Conservation (phyloP, 495 filamentous ascomycete species). For the Podospora sp. region DNA sequence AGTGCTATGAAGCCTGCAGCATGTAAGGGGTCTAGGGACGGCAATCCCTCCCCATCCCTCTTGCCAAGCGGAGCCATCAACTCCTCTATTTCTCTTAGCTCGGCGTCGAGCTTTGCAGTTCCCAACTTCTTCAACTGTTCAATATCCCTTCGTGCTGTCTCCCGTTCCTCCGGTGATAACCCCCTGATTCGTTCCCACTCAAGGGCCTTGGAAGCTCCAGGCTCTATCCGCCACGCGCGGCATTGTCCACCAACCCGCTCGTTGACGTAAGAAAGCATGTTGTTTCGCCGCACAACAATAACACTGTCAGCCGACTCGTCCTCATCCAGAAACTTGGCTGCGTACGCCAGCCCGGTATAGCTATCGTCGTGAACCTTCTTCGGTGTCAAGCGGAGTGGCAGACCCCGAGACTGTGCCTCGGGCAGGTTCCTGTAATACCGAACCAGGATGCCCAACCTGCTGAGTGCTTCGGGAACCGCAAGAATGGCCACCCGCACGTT, state of each 20-base stretch:
- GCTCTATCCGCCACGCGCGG: slow-evolving; percentile 16
- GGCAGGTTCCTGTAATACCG: slow-evolving; percentile 31
- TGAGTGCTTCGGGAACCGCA: slow-evolving; percentile 38
- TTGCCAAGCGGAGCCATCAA: slow-evolving; percentile 26
- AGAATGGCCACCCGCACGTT: slow-evolving; percentile 36
- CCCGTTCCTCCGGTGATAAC: slow-evolving; percentile 30
- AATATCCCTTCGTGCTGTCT: slow-evolving; percentile 26
- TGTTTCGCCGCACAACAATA: slow-evolving; percentile 34
- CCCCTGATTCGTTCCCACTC: slow-evolving; percentile 31
- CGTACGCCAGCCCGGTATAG: slow-evolving; percentile 33
- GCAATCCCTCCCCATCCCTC: slow-evolving; percentile 19
- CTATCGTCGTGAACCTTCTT: slow-evolving; percentile 42
- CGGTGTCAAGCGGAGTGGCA: slow-evolving; percentile 42
- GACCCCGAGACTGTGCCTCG: slow-evolving; percentile 29
- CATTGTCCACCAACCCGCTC: not conserved
- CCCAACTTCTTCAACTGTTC: slow-evolving; percentile 27
- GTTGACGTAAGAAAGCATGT: slow-evolving; percentile 29
- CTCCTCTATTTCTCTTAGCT: slow-evolving; percentile 35
- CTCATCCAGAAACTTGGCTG: slow-evolving; percentile 37
- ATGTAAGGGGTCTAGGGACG: slow-evolving; percentile 13
- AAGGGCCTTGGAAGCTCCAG: slow-evolving; percentile 23
- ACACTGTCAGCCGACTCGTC: slow-evolving; percentile 24
- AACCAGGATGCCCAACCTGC: slow-evolving; percentile 38
- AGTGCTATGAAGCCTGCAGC: slow-evolving; percentile 14
- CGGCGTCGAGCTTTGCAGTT: slow-evolving; percentile 28